phyloP scores from a whole-genome alignment of 306 rosid genomes.

The barrel medic (Medicago truncatula) region MtrunA17r5.0-ANR NC_053044.1:42683501-42684000 shows the following conservation, averaged over 20 bases:
- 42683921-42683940: slow-evolving; percentile 9
- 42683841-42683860: slow-evolving; percentile 28
- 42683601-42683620: slow-evolving; percentile 3
- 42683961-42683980: slow-evolving; percentile 14
- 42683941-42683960: slow-evolving; percentile 1
- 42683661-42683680: slow-evolving; percentile 33
- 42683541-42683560: slow-evolving; percentile 17
- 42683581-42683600: not conserved
- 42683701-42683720: slow-evolving; percentile 98
- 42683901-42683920: slow-evolving; percentile 9
- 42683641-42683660: slow-evolving; percentile 7
- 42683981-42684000: slow-evolving; percentile 20
- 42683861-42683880: slow-evolving; percentile 16
- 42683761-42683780: slow-evolving; percentile 97
- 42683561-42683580: slow-evolving; percentile 10
- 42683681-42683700: slow-evolving; percentile 31
- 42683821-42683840: slow-evolving; percentile 31
- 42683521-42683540: slow-evolving; percentile 5
- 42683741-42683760: slow-evolving; percentile 97
- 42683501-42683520: slow-evolving; percentile 36
- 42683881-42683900: slow-evolving; percentile 22
- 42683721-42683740: slow-evolving; percentile 98
- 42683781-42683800: slow-evolving; percentile 99
- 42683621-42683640: slow-evolving; percentile 2
- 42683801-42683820: slow-evolving; percentile 43